A percentile compares a stretch with the other conserved stretches of the same genome.
These are phyloP conservation scores for Teratosphaeria pseudoeucalypti DNA, from an alignment of 2,329 filamentous ascomycete species.

Conservation along the genomic window DNA sequence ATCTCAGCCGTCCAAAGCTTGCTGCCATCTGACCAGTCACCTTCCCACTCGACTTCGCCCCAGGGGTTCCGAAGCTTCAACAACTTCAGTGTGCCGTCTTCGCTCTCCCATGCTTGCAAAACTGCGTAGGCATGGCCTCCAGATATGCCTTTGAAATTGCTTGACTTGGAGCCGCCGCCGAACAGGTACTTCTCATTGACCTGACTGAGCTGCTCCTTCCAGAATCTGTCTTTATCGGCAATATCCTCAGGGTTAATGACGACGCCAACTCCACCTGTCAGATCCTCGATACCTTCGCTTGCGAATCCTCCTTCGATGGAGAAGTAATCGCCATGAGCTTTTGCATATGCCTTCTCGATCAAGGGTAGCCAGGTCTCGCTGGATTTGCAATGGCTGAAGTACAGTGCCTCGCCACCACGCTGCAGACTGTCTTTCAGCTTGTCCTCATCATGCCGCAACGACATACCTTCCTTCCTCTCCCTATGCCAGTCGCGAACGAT, in stretches of 20 bases:
- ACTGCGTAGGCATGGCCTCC: constrained; percentile 53
- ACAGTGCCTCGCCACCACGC: constrained; percentile 64
- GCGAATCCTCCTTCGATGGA: constrained; percentile 67
- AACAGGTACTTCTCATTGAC: constrained; percentile 74
- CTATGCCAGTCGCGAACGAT: constrained; percentile 18
- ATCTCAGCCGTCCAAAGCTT: constrained; percentile 77
- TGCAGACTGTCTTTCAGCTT: constrained; percentile 44
- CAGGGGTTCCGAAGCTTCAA: constrained; percentile 59
- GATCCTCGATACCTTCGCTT: constrained; percentile 48
- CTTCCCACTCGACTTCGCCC: constrained; percentile 72
- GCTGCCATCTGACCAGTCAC: constrained; percentile 71
- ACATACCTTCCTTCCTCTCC: constrained; percentile 16
- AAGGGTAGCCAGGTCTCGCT: constrained; percentile 78
- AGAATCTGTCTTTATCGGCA: constrained; percentile 70
- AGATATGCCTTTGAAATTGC: constrained; percentile 41
- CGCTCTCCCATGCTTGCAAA: constrained; percentile 36
- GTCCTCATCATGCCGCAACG: constrained; percentile 30
- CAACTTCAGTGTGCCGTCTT: constrained; percentile 32
- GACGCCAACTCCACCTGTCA: constrained; percentile 40
- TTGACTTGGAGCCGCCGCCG: constrained; percentile 45
- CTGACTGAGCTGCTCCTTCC: constrained; percentile 68
- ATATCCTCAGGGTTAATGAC: constrained; percentile 61
- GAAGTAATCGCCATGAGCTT: constrained; percentile 70
- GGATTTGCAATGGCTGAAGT: constrained; percentile 65
- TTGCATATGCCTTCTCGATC: constrained; percentile 74